phyloP scores from a whole-genome alignment of 179 eudicot species.

The Nepenthes alata region DNA sequence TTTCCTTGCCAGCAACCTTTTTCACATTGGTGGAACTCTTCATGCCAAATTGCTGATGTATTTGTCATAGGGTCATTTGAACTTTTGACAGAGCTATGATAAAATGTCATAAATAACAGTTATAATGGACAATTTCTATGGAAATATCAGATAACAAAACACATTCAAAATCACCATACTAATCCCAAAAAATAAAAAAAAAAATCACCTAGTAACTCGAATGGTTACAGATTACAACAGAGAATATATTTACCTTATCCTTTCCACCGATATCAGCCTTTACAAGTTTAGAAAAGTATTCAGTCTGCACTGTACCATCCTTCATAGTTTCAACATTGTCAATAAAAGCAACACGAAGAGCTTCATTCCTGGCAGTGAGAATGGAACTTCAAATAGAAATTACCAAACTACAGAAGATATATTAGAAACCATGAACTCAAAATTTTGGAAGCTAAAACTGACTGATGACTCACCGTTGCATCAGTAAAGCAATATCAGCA shows the following conservation, averaged over 20 bases:
- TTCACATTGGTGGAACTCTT: no score
- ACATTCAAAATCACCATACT: no score
- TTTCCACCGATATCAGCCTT: conserved; percentile 90
- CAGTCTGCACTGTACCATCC: conserved; percentile 74
- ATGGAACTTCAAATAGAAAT: not conserved
- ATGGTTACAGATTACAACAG: no score
- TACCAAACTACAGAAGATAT: not conserved
- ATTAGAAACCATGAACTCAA: not conserved
- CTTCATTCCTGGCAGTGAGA: conserved; percentile 57
- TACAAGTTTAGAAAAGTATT: conserved; percentile 87
- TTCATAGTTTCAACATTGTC: conserved; percentile 79
- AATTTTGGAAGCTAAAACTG: not conserved
- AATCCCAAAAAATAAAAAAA: no score
- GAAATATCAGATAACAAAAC: no score
- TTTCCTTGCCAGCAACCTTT: no score
- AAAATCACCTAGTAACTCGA: no score
- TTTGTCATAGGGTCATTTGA: no score
- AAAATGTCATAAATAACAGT: no score
- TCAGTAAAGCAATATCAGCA: conserved; percentile 86
- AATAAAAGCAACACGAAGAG: conserved; percentile 93
- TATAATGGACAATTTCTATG: no score
- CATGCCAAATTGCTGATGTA: no score
- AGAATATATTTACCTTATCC: conserved; percentile 52
- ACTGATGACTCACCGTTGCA: conserved; percentile 62
- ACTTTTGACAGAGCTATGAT: no score